Percentiles rank a stretch among this genome's conserved stretches.
These are phyloP conservation scores for Russula earlei DNA, from an alignment of 768 basidiomycete genomes.

Conservation along the genomic window DNA sequence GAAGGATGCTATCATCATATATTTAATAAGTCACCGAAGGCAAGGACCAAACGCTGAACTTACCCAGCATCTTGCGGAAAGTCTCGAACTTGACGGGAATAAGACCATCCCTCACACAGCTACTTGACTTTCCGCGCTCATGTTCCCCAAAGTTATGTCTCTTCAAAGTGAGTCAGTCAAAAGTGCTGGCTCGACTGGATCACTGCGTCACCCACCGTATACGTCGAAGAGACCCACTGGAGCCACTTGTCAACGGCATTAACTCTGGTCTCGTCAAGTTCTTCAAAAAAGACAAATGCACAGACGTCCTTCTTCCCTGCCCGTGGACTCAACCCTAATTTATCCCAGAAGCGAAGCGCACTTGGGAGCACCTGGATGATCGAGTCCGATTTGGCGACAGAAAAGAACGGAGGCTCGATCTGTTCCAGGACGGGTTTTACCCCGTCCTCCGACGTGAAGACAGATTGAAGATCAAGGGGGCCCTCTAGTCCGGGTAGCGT, in stretches of 20 bases:
- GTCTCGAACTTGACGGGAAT: constrained; percentile 58
- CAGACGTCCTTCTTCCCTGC: constrained; percentile 63
- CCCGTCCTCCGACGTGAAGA: constrained; percentile 29
- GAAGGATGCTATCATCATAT: constrained; percentile 37
- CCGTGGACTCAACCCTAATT: constrained; percentile 62
- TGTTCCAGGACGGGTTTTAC: constrained; percentile 21
- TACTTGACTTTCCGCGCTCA: constrained; percentile 38
- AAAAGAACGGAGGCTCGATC: constrained; percentile 48
- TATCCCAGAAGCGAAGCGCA: constrained; percentile 79
- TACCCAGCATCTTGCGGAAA: constrained; percentile 59
- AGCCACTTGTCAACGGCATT: constrained; percentile 53
- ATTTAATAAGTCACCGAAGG: constrained; percentile 3
- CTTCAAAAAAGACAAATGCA: constrained; percentile 62
- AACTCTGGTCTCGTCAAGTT: constrained; percentile 39
- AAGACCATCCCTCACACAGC: constrained; percentile 45
- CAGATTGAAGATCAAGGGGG: constrained; percentile 33
- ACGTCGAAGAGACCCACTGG: constrained; percentile 38
- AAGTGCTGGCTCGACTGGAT: background rate
- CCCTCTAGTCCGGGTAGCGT: constrained; percentile 31
- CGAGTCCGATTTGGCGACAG: constrained; percentile 57
- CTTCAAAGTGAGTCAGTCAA: constrained; percentile 30
- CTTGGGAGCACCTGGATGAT: constrained; percentile 62
- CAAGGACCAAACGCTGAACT: constrained; percentile 12
- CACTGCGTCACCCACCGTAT: constrained; percentile 41
- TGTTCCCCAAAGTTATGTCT: constrained; percentile 53